These are phyloP conservation scores for Exophiala spinifera DNA, from an alignment of 2,329 filamentous ascomycete species.

Conservation along the genomic window DNA sequence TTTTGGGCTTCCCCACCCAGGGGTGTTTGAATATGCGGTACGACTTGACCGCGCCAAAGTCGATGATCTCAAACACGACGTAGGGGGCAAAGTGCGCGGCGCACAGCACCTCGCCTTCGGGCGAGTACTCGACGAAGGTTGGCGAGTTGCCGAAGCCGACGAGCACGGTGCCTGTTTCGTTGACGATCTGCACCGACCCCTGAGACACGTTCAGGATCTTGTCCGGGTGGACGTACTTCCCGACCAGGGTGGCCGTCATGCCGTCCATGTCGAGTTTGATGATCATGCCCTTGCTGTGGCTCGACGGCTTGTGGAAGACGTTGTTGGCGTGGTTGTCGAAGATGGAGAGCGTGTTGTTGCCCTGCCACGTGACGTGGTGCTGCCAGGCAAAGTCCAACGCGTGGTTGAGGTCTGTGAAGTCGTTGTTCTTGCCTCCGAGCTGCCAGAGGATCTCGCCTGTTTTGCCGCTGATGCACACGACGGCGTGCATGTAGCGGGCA, in stretches of 20 bases:
- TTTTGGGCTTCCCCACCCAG: constrained; percentile 51
- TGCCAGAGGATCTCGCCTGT: constrained; percentile 53
- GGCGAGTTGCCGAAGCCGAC: constrained; percentile 51
- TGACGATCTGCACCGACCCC: constrained; percentile 43
- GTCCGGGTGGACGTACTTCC: constrained; percentile 40
- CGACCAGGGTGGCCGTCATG: constrained; percentile 45
- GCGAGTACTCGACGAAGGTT: constrained; percentile 48
- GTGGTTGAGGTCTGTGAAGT: constrained; percentile 43
- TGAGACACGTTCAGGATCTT: constrained; percentile 40
- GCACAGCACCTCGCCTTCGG: constrained; percentile 47
- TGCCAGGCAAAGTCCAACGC: constrained; percentile 52
- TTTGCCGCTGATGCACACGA: constrained; percentile 48
- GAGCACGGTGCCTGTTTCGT: constrained; percentile 42
- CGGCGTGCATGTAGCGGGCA: constrained; percentile 47
- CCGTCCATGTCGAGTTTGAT: constrained; percentile 39
- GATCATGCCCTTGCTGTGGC: constrained; percentile 45
- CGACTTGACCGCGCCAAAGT: constrained; percentile 44
- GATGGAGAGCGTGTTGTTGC: constrained; percentile 33
- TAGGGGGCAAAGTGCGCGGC: constrained; percentile 49
- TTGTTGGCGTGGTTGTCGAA: constrained; percentile 39
- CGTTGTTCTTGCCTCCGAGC: constrained; percentile 50
- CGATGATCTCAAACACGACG: constrained; percentile 37
- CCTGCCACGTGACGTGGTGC: constrained; percentile 49
- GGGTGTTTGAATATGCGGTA: constrained; percentile 55
- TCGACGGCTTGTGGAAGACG: constrained; percentile 20